Conservation (phyloP, 169 alveolate species). For the Plasmodium inui region DNA sequence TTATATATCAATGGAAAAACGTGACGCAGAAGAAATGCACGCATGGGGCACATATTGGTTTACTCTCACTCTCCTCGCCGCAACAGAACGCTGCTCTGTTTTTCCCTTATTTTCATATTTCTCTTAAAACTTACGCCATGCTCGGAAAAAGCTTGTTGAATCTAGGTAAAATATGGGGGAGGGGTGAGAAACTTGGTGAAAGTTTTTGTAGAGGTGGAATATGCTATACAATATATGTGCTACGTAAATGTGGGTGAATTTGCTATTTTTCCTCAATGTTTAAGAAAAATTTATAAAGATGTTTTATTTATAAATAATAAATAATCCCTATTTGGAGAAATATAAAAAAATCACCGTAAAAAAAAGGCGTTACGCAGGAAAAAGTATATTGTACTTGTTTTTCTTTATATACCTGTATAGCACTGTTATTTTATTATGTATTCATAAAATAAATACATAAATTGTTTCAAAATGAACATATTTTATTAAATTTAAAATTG, state of each 20-base stretch:
- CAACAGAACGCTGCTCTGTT: neutral
- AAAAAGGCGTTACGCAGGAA: neutral
- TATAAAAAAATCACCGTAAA: neutral
- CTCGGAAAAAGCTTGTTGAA: slow-evolving; percentile 1
- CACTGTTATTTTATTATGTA: neutral
- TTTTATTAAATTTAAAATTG: neutral
- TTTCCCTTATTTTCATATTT: slow-evolving; percentile 1
- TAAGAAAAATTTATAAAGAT: neutral
- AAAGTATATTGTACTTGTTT: neutral
- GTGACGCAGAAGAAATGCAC: neutral
- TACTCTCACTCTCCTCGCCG: neutral
- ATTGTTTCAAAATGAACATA: neutral
- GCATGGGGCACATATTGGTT: neutral
- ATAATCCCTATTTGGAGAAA: neutral
- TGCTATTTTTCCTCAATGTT: neutral
- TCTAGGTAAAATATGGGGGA: neutral
- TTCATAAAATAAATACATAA: neutral
- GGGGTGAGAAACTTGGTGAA: neutral
- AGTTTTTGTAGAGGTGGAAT: neutral
- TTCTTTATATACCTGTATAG: neutral
- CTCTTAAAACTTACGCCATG: slow-evolving; percentile 25
- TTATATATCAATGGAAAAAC: neutral
- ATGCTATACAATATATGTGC: neutral
- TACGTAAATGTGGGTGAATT: neutral
- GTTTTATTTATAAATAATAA: neutral